Base-by-base conservation (phyloP, 176 grass and related monocot genomes). In the Microstegium vimineum region DNA sequence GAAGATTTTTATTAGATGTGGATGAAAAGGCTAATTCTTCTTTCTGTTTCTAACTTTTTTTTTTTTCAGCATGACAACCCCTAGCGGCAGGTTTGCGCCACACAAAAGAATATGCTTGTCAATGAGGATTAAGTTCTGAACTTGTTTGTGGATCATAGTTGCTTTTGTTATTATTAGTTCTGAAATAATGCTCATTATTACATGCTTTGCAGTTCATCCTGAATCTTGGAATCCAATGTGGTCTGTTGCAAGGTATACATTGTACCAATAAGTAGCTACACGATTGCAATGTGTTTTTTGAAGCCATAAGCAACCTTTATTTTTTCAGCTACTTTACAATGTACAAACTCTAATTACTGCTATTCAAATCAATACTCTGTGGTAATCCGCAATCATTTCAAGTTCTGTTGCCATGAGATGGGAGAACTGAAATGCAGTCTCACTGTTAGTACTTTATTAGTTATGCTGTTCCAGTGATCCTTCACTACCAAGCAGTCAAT, bases 201-300 rank as follows among this genome's bases (percentile, higher is more conserved):
- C 28, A 86, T 81, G 51, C 14, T 78, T 72, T 92, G 57, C 78
- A 99, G 97, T 99, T 94, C 93, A 99, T 84, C 93, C 89, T 30
- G 97, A 99, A 87, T 95, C 97, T 49, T 99, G 97, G 97, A 96
- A 96, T 94, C 97, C 97, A 80, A 99, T 99, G 93, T 99, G 97
- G 93, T 99, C 97, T 78, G 97, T 96, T 65, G 90, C 93, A 83
- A 99, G 97, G 97, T 99, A 87, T 6, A 54, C 42, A 80, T n/a
- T n/a, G n/a, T 42, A 74, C 63, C n/a, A 8, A 42, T 65, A 40
- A 60, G 6, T 81, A 45, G 23, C n/a, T 87, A 73, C 79, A 46
- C 6, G 35, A 82, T 43, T 66, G 26, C 32, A 86, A 12, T 54
- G 7, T 47, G 26, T 43, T 66, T 74, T 84, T 31, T 37, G 9